A percentile compares a stretch with the other conserved stretches of the same genome.
phyloP scores from a whole-genome alignment of 2,329 filamentous ascomycete species.

The Fusarium sp. region DNA sequence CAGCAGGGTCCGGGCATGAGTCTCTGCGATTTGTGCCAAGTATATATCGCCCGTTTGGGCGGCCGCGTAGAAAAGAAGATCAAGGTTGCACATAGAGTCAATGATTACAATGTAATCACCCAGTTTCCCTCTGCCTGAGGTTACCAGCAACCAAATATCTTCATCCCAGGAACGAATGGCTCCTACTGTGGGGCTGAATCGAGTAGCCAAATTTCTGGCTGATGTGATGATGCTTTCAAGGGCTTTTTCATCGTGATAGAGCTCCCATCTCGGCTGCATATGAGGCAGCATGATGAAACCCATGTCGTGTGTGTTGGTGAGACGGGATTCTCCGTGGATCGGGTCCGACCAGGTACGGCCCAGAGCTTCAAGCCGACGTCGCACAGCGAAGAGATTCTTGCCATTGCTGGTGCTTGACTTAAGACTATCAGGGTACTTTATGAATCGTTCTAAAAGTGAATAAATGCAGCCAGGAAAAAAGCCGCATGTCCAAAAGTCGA shows the following conservation, averaged over 20 bases:
- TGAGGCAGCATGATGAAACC: constrained; percentile 64
- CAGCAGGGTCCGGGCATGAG: constrained; percentile 54
- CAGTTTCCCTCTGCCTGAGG: constrained; percentile 42
- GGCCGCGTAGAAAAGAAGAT: constrained; percentile 54
- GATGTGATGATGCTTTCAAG: constrained; percentile 56
- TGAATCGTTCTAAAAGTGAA: constrained; percentile 48
- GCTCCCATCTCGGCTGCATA: constrained; percentile 58
- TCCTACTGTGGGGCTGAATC: constrained; percentile 55
- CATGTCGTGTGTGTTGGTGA: constrained; percentile 65
- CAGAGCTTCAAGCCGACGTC: background rate
- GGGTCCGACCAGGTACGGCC: constrained; percentile 25
- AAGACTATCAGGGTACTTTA: constrained; percentile 43
- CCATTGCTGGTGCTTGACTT: background rate
- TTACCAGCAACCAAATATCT: constrained; percentile 32
- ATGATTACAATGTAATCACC: constrained; percentile 54
- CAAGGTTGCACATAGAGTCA: constrained; percentile 56
- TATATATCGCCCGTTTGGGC: constrained; percentile 47
- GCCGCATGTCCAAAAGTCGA: constrained; percentile 56
- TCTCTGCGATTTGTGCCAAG: constrained; percentile 48
- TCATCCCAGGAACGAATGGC: constrained; percentile 63
- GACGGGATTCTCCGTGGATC: constrained; percentile 49
- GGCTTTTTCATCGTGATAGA: constrained; percentile 54
- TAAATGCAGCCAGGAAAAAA: constrained; percentile 56
- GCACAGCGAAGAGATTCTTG: background rate
- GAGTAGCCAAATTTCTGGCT: constrained; percentile 56